These are phyloP conservation scores for Jacaranda mimosifolia DNA, from an alignment of 257 asterid genomes.

Conservation along the genomic window DNA sequence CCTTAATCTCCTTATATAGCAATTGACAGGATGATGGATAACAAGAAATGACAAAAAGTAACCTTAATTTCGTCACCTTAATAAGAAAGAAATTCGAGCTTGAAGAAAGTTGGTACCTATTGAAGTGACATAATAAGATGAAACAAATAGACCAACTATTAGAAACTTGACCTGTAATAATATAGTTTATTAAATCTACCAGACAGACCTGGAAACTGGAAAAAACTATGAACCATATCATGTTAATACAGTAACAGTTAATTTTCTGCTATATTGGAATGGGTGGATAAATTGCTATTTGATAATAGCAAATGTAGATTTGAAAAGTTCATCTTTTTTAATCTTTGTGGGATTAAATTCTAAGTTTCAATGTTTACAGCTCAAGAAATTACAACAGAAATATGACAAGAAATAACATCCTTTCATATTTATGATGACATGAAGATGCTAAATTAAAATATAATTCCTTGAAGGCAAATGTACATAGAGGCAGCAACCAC, in stretches of 20 bases:
- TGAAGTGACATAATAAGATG: neutral
- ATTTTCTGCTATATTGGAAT: neutral
- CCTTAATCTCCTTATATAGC: neutral
- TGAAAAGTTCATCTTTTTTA: neutral
- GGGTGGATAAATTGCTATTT: neutral
- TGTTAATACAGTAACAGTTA: neutral
- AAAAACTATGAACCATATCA: neutral
- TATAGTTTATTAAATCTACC: neutral
- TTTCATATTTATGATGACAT: neutral
- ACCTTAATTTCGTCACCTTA: neutral
- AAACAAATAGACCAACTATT: neutral
- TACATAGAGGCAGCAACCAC: neutral
- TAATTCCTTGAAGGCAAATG: neutral
- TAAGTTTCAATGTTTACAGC: neutral
- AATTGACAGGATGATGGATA: neutral
- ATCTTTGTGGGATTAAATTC: neutral
- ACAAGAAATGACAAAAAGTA: neutral
- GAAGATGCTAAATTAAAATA: neutral
- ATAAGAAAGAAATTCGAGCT: neutral
- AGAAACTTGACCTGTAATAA: neutral
- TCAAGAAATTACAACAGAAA: neutral
- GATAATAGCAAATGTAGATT: neutral
- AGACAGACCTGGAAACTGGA: neutral
- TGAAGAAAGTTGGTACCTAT: neutral
- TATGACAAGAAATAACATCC: neutral